Evolutionary conservation across 225 moss, liverwort and hornwort species (phyloP).

Genomic region (Physcomitrium patens): DNA sequence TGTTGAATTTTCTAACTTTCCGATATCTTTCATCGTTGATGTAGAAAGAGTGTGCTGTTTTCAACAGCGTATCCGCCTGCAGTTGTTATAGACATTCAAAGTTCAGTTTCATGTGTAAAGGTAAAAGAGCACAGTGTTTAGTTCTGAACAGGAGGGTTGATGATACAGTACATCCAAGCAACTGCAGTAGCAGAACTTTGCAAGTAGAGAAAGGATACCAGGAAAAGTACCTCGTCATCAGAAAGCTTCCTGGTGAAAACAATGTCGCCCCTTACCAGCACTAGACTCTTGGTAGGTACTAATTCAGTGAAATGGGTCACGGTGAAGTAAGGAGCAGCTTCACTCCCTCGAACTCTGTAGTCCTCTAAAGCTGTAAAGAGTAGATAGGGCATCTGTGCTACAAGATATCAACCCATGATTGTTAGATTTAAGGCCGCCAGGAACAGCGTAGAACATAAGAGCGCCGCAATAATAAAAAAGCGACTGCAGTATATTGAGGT

Average conservation of each 20-base stretch:
- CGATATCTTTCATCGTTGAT: conserved; percentile 62
- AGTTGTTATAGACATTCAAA: conserved; percentile 8
- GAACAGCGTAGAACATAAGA: conserved; percentile 16
- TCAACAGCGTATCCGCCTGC: conserved; percentile 61
- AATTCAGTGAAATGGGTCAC: conserved; percentile 92
- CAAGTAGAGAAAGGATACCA: background rate
- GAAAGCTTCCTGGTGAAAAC: conserved; percentile 93
- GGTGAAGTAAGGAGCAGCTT: conserved; percentile 90
- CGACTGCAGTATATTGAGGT: background rate
- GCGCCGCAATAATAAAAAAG: background rate
- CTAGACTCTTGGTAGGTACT: conserved; percentile 77
- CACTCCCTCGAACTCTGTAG: conserved; percentile 77
- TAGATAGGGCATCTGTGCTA: conserved; percentile 96
- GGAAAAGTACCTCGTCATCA: conserved; percentile 72
- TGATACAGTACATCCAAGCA: conserved; percentile 1
- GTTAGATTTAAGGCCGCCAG: conserved; percentile 30
- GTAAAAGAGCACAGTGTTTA: background rate
- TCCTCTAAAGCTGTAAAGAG: conserved; percentile 96
- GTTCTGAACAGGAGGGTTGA: background rate
- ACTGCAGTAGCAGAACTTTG: background rate
- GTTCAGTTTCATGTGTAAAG: conserved; percentile 20
- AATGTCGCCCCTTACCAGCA: conserved; percentile 92
- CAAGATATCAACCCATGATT: conserved; percentile 31
- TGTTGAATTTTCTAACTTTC: conserved; percentile 62
- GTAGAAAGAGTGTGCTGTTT: conserved; percentile 70